A percentile compares a stretch with the other conserved stretches of the same genome.
Conservation (phyloP, 1,284 basidiomycete species). For the Ustilago esculenta region DNA sequence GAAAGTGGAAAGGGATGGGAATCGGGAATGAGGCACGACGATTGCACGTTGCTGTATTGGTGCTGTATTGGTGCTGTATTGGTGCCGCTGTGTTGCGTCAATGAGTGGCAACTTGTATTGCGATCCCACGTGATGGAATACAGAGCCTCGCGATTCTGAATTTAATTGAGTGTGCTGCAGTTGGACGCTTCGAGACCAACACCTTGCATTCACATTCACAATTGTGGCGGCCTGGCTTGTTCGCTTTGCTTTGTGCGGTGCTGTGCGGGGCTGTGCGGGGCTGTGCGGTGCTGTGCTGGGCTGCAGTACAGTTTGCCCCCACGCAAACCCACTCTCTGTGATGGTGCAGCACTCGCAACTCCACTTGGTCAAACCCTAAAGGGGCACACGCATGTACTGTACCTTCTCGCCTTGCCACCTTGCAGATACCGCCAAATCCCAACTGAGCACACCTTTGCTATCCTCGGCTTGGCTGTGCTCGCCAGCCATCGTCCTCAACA, state of each 20-base stretch:
- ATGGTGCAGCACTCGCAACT: background rate
- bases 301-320: background rate
- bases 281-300: no score
- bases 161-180: background rate
- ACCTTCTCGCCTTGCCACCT: background rate
- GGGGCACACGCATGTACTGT: slow-evolving; percentile 1
- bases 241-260: no score
- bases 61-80: background rate
- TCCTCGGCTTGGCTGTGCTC: slow-evolving; percentile 1
- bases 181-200: slow-evolving; percentile 9
- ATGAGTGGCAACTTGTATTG: slow-evolving; percentile 4
- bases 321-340: background rate
- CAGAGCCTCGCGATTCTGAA: slow-evolving; percentile 4
- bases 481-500: background rate
- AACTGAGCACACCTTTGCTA: no score
- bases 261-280: no score
- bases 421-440: no score
- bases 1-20: slow-evolving; percentile 7
- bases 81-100: slow-evolving; percentile 5
- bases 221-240: no score
- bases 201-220: no score
- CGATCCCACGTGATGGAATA: slow-evolving; percentile 21
- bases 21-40: no score
- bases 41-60: background rate
- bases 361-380: background rate